phyloP scores from a whole-genome alignment of 441 rosid species.

The Mallotus japonicus region DNA sequence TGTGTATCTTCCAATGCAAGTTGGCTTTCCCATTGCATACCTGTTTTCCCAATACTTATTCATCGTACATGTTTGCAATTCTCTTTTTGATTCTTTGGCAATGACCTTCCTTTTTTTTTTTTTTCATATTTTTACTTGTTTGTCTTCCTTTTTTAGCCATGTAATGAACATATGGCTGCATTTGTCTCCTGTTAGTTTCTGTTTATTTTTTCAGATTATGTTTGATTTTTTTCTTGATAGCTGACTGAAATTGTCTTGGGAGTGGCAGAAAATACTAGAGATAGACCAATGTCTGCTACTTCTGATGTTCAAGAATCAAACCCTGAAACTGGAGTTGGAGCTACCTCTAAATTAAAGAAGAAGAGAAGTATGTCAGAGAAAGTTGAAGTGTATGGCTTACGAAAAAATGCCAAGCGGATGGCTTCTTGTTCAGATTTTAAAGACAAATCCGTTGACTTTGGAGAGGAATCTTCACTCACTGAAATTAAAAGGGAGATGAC shows the following conservation, averaged over 20 bases:
- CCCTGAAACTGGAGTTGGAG: not conserved
- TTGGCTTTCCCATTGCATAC: no score
- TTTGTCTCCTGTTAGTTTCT: not conserved
- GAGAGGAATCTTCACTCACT: conserved; percentile 34
- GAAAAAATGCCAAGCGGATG: conserved; percentile 47
- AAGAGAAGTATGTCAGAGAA: not conserved
- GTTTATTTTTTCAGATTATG: not conserved
- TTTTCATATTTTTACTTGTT: not conserved
- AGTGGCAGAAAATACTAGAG: not conserved
- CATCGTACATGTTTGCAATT: no score
- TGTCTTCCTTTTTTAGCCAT: not conserved
- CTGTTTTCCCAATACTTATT: no score
- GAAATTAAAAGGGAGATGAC: conserved; percentile 35
- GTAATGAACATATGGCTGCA: not conserved
- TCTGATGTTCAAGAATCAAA: conserved; percentile 3
- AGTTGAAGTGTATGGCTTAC: not conserved
- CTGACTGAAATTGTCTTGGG: not conserved
- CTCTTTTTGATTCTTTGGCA: not conserved
- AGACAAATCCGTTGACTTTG: conserved; percentile 36
- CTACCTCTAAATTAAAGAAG: not conserved
- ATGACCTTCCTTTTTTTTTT: not conserved
- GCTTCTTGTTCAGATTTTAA: conserved; percentile 52
- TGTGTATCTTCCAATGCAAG: no score
- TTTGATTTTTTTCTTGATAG: not conserved
- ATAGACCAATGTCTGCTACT: not conserved